Conservation (phyloP, 106 monocot species). For the Xerophyta viscosa region DNA sequence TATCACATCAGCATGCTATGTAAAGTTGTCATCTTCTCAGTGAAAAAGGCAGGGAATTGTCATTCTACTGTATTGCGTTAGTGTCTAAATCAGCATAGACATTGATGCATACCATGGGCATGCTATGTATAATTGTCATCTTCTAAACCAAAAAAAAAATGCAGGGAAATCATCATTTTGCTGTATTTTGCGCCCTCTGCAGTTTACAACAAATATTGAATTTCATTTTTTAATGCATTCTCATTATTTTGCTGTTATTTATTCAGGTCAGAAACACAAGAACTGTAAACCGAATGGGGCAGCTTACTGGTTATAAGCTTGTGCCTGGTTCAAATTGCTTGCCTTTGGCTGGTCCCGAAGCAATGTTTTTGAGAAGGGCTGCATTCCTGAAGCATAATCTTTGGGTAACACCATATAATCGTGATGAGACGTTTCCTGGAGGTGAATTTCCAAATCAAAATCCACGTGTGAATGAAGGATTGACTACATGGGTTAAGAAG, state of each 20-base stretch:
- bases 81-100: too few relatives aligned
- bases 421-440: constrained; percentile 87
- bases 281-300: constrained; percentile 89
- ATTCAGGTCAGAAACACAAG: constrained; percentile 92
- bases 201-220: too few relatives aligned
- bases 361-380: constrained; percentile 89
- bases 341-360: constrained; percentile 79
- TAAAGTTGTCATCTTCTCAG: too few relatives aligned
- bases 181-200: too few relatives aligned
- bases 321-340: constrained; percentile 91
- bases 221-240: too few relatives aligned
- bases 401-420: constrained; percentile 92
- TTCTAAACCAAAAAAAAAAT: too few relatives aligned
- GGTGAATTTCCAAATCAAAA: constrained; percentile 99
- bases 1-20: too few relatives aligned
- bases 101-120: too few relatives aligned
- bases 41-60: too few relatives aligned
- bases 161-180: too few relatives aligned
- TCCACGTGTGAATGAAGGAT: constrained; percentile 81
- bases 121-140: too few relatives aligned
- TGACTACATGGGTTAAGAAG: constrained; percentile 93
- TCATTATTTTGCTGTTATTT: background rate
- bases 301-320: constrained; percentile 87
- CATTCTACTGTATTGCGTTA: too few relatives aligned
- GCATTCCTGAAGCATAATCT: constrained; percentile 96